Base-by-base conservation (phyloP, 2,329 filamentous ascomycete genomes). In the Sporothrix mexicana region DNA sequence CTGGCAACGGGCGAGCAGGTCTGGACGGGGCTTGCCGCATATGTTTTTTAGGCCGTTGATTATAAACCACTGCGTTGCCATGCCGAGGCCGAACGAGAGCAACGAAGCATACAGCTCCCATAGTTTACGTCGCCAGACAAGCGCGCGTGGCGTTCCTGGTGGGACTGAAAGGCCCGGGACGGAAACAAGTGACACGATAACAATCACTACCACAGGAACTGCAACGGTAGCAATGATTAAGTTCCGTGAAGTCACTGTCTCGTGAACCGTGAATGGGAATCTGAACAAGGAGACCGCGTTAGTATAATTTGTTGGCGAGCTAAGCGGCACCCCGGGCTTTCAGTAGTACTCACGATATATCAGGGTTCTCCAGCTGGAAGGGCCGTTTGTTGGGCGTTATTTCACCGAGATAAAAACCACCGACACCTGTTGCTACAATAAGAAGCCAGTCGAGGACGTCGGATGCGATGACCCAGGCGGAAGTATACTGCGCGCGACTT, bases 81-180 rank as follows among this genome's bases (percentile, higher is more conserved):
- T 84, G 2, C 92, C 89, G 20, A 97, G 84, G 0, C 86, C 93
- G 2, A 97, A 86, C 0, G 95, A 95, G 78, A 97, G 89, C 89
- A 92, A 93, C 73, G 93, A 94, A 1, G 90, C 90, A 79, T 98
- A 94, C 80, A 93, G 90, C 81, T 98, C 95, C 94, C 95, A 98
- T 1, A 97, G 80, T 82, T 96, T 97, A 76, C 93, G 88, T 79
- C 88, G 89, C 90, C 93, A 94, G 61, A 95, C 85, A 71, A 93
- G 82, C 3, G 86, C 81, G 75, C 86, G 86, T 1, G 92, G 89
- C 0, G 91, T 90, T 23, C 87, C 85, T 57, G 84, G 85, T 17
- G 88, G 87, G 0, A 91, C 90, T 1, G 90, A 91, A 6, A 88
- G 86, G 3, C 92, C 93, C 0, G 94, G 94, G 0, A 96, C 89